A percentile compares a stretch with the other conserved stretches of the same genome.
These are phyloP conservation scores for Globomyces sp. DNA, from an alignment of 371 early-diverging fungal species.

Conservation along the genomic window DNA sequence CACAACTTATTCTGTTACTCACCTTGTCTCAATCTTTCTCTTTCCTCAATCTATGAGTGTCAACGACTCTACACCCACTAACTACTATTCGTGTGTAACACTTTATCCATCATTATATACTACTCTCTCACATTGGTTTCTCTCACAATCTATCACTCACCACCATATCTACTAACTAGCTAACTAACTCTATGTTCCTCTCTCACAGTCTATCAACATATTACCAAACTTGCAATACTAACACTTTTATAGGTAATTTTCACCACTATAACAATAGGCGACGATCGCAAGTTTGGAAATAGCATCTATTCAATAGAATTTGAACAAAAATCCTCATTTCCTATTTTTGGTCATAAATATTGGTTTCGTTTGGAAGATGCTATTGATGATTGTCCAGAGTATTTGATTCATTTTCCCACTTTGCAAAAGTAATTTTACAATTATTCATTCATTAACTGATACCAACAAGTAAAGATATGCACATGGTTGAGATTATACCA, in stretches of 20 bases:
- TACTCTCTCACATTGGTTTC: too few relatives aligned
- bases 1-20: too few relatives aligned
- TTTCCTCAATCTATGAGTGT: too few relatives aligned
- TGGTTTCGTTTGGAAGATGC: conserved; percentile 96
- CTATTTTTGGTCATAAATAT: conserved; percentile 83
- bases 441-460: neutral
- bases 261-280: conserved; percentile 17
- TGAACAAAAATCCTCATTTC: conserved; percentile 61
- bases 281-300: conserved; percentile 74
- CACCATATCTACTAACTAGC: too few relatives aligned
- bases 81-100: too few relatives aligned
- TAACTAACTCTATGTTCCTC: too few relatives aligned
- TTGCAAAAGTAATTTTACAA: conserved; percentile 61
- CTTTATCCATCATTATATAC: too few relatives aligned
- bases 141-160: too few relatives aligned
- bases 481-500: neutral
- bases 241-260: too few relatives aligned
- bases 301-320: conserved; percentile 80
- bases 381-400: conserved; percentile 97
- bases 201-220: too few relatives aligned
- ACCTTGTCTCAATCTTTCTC: too few relatives aligned
- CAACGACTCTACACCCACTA: neutral
- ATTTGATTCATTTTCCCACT: conserved; percentile 83
- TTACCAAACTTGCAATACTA: too few relatives aligned
- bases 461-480: neutral